Base-by-base conservation (phyloP, 2,329 filamentous ascomycete genomes). In the Ophiostoma ips region DNA sequence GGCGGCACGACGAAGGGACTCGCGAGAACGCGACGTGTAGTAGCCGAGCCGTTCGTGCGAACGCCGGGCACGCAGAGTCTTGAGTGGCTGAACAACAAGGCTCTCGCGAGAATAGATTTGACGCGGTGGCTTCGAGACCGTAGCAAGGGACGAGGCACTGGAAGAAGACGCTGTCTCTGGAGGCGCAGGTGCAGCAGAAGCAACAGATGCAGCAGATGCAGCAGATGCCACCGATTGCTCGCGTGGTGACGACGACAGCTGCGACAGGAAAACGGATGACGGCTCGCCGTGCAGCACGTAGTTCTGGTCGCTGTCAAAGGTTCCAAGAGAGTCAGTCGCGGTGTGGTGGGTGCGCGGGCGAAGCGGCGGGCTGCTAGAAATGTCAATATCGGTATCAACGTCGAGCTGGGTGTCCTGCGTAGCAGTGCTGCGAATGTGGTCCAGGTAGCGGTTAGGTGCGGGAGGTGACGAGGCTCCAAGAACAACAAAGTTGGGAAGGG, bases 101-200 rank as follows among this genome's bases (percentile, higher is more conserved):
- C 77, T 81, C 58, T 81, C 78, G 55, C 76, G 76, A 0, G 79
- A 81, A 58, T 75, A 81, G 50, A 71, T 68, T 18, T 21, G 63
- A 6, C 66, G 66, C 1, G 64, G 54, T 33, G 59, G 58, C 19
- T 57, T 63, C 7, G 59, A 53, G 50, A 64, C 58, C 35, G 67
- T 64, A 24, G 56, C 59, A 28, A 62, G 57, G 11, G 66, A 69
- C 24, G 55, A 54, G 1, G 37, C 36, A 15, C 48, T 24, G 1
- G 53, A 53, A 2, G 55, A 53, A 4, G 53, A 52, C 3, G 43
- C 28, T 15, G 43, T 45, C 16, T 18, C 24, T 7, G 43, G 43
- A n/a, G 43, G 43, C 11, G 21, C 38, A 9, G 38, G 38, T 28
- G 38, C 15, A 31, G 30, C 6, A 31, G 30, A 11, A 11, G 30